Evolutionary conservation across 768 basidiomycete genomes (phyloP).

Genomic region (Leccinum subtestaceum): DNA sequence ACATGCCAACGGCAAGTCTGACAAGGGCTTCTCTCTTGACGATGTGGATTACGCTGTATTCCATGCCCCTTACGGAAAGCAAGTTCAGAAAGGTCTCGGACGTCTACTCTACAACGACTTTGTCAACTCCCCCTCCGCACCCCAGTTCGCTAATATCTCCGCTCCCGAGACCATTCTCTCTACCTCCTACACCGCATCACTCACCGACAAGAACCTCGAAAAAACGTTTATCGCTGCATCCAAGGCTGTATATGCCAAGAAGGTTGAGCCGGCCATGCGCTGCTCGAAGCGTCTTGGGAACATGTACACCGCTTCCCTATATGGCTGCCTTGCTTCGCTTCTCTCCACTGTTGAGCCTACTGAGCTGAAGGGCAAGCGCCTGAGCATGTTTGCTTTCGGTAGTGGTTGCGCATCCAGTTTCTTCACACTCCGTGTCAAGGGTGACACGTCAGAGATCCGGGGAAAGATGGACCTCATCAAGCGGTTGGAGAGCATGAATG

Average conservation of each 20-base stretch:
- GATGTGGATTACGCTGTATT: conserved; percentile 91
- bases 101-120: conserved; percentile 94
- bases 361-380: conserved; percentile 74
- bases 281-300: conserved; percentile 92
- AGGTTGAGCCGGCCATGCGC: conserved; percentile 80
- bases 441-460: conserved; percentile 78
- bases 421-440: conserved; percentile 85
- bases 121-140: conserved; percentile 65
- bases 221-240: conserved; percentile 87
- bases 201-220: conserved; percentile 93
- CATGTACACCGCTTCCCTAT: conserved; percentile 98
- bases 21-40: conserved; percentile 63
- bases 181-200: conserved; percentile 65
- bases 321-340: conserved; percentile 89
- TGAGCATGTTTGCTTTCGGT: conserved; percentile 96
- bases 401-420: conserved; percentile 93
- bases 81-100: conserved; percentile 95
- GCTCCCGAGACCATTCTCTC: conserved; percentile 70
- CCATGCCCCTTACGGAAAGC: conserved; percentile 98
- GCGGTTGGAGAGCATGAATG: conserved; percentile 81
- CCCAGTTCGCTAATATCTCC: conserved; percentile 69
- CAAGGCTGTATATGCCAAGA: conserved; percentile 68
- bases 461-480: conserved; percentile 78
- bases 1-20: conserved; percentile 32
- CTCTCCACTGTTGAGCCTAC: conserved; percentile 69